A percentile compares a stretch with the other conserved stretches of the same genome.
Conservation (phyloP, 2,329 filamentous ascomycete species). For the Penicillium frequentans region DNA sequence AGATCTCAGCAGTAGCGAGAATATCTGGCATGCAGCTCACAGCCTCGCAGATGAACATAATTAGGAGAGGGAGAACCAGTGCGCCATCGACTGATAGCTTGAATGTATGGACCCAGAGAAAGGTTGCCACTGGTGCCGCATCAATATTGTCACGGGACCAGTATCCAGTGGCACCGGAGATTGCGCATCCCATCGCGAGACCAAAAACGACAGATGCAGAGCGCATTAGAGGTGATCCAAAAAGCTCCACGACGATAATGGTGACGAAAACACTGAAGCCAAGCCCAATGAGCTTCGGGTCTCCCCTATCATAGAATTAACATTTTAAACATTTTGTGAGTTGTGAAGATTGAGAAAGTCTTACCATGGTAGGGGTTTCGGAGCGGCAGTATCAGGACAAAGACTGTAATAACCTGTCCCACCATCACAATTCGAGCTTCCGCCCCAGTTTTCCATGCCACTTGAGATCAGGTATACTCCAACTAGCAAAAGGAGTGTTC, state of each 20-base stretch:
- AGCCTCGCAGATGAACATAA: constrained; percentile 60
- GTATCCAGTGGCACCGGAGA: constrained; percentile 75
- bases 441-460: constrained; percentile 76
- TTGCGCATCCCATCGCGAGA: constrained; percentile 73
- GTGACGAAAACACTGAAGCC: constrained; percentile 78
- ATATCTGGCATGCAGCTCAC: constrained; percentile 72
- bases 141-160: constrained; percentile 74
- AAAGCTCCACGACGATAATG: constrained; percentile 78
- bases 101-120: constrained; percentile 69
- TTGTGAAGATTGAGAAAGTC: not conserved
- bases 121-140: constrained; percentile 63
- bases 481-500: constrained; percentile 69
- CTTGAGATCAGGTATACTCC: constrained; percentile 70
- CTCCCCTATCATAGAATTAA: constrained; percentile 48
- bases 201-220: constrained; percentile 74
- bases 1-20: constrained; percentile 65
- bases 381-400: constrained; percentile 68
- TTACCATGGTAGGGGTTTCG: constrained; percentile 69
- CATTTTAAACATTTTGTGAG: not conserved
- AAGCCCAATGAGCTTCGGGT: constrained; percentile 73
- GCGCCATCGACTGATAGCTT: constrained; percentile 62
- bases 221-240: constrained; percentile 83
- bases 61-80: constrained; percentile 59
- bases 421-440: constrained; percentile 40
- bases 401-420: constrained; percentile 66